These are phyloP conservation scores for Debaryomycetaceae sp. DNA, from an alignment of 1,139 yeast genomes.

Conservation along the genomic window DNA sequence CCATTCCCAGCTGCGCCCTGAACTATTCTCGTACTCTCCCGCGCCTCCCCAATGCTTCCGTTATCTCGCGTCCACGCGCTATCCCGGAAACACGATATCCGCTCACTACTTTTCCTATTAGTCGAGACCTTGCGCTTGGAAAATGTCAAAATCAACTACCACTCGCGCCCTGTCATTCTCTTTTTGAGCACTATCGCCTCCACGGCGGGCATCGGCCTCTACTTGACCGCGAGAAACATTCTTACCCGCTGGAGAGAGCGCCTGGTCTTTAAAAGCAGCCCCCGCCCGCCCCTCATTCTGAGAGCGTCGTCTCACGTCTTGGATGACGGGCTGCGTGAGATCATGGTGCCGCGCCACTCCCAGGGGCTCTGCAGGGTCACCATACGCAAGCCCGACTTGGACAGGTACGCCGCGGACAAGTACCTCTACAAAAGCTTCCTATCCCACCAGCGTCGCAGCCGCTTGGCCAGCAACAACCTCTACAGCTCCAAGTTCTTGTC, in stretches of 20 bases:
- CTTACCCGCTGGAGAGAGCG: conserved; percentile 23
- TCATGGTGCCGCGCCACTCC: conserved; percentile 31
- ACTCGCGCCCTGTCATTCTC: conserved; percentile 33
- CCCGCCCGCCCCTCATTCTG: conserved; percentile 26
- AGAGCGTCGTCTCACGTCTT: conserved; percentile 34
- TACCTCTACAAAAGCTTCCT: conserved; percentile 46
- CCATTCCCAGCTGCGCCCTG: too few relatives aligned
- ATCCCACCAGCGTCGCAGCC: conserved; percentile 19
- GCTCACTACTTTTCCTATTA: conserved; percentile 22
- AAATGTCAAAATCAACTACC: conserved; percentile 31
- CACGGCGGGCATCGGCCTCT: conserved; percentile 33
- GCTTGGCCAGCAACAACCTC: conserved; percentile 16
- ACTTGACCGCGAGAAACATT: conserved; percentile 22
- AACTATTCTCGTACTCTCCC: too few relatives aligned
- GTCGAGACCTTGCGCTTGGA: conserved; percentile 31
- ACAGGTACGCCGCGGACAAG: conserved; percentile 60
- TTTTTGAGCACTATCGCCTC: conserved; percentile 32
- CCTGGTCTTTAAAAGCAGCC: conserved; percentile 13
- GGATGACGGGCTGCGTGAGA: conserved; percentile 45
- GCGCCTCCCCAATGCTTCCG: too few relatives aligned
- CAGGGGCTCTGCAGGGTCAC: conserved; percentile 33
- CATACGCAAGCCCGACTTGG: conserved; percentile 48
- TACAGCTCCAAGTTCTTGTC: conserved; percentile 61
- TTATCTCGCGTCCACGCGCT: too few relatives aligned
- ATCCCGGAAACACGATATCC: too few relatives aligned